Evolutionary conservation across 176 grass and related monocot genomes (phyloP), one percentile per base, ranked within the genome.

Genomic region (Eragrostis nindensis): DNA sequence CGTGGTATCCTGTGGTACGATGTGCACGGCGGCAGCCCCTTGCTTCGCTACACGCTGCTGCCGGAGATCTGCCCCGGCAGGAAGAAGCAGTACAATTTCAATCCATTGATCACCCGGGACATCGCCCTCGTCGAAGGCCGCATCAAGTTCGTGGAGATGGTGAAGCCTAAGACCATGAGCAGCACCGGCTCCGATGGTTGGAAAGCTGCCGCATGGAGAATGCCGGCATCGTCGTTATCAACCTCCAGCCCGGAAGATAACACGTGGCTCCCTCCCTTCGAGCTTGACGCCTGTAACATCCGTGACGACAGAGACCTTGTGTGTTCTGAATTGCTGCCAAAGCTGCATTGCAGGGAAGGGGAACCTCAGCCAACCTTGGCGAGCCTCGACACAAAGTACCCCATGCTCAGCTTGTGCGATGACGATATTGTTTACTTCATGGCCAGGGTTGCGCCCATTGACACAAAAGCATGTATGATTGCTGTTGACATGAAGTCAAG

Each of bases 361-460:
- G 19, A 10, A 21, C 8, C 15, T 61, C 39, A 12, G 0, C 74
- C 74, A 9, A 16, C 72, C 24, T 46, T 76, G 55, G 17, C 4
- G 8, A 62, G 13, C 3, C 75, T 78, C 26, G 11, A 49, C 3
- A 45, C 47, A 49, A 42, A 26, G 39, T n/a, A 62, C n/a, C 74
- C 74, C 39, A 29, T 0, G 15, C 56, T 76, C n/a, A 76, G 74
- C 74, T 42, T 76, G 56, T 22, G 11, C 6, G 24, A 76, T 18
- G 32, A 60, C 29, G 24, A 4, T 21, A 41, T 57, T 41, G 72
- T 74, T 57, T 57, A 74, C 72, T 24, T 74, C 21, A 52, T 74
- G 24, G 22, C 54, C 40, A 76, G 62, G 55, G 0, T 75, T n/a
- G 1, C 36, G 17, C 16, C 2, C 74, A 8, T 7, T 18, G 21